Conservation (phyloP, 345 rosid genomes). For the Durio zibethinus region DNA sequence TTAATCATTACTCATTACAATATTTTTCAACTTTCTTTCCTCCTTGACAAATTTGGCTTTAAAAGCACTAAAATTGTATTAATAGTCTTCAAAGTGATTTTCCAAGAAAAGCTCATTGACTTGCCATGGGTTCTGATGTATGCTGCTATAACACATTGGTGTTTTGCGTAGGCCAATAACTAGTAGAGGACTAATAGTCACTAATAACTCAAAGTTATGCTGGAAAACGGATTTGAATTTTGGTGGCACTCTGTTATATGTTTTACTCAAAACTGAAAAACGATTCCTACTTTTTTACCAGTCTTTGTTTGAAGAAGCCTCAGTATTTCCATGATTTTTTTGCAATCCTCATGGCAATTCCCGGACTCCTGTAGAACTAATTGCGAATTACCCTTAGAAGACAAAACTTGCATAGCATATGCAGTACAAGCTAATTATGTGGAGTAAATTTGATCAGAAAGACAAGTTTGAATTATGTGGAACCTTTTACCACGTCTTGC, state of each 20-base stretch:
- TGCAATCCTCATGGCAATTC: not conserved
- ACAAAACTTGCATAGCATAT: not conserved
- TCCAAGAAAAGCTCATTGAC: not conserved
- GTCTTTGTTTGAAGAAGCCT: not conserved
- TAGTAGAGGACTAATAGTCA: not conserved
- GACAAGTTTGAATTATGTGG: not conserved
- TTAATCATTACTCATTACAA: not conserved
- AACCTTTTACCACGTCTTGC: not conserved
- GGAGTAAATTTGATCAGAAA: not conserved
- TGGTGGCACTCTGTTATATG: not conserved
- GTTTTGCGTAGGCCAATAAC: not conserved
- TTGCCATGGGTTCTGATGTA: not conserved
- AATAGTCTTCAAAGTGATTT: not conserved
- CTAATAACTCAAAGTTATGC: not conserved
- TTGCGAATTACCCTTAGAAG: not conserved
- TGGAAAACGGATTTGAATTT: not conserved
- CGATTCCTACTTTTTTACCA: not conserved
- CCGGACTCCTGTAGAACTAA: not conserved
- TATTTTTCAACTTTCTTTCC: not conserved
- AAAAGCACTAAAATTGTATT: not conserved
- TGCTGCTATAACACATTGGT: not conserved
- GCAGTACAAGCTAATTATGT: not conserved
- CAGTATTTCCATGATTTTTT: not conserved
- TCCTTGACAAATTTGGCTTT: not conserved
- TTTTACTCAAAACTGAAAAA: not conserved